Evolutionary conservation across 2,329 filamentous ascomycete genomes (phyloP).

Genomic region (Beauveria rudraprayagi): DNA sequence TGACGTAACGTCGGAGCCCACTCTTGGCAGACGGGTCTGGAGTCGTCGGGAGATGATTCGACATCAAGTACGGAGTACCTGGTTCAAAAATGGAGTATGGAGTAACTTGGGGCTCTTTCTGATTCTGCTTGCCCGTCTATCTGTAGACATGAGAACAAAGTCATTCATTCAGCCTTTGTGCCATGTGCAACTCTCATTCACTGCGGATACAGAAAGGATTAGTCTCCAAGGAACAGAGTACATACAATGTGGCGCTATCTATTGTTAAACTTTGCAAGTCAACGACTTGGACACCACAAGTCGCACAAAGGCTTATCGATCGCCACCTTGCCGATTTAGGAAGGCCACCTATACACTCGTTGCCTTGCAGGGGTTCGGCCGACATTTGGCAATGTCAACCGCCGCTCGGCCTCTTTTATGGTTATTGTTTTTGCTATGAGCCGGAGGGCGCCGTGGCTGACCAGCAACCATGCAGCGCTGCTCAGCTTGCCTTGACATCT

Average conservation of each 20-base stretch:
- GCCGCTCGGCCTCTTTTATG: background rate
- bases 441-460: no score
- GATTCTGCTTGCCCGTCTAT: background rate
- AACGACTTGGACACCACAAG: background rate
- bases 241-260: background rate
- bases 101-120: no score
- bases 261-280: background rate
- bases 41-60: background rate
- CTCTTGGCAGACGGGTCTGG: background rate
- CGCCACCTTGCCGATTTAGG: constrained; percentile 1
- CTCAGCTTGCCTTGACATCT: background rate
- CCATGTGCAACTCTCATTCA: background rate
- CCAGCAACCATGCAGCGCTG: background rate
- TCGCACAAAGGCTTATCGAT: background rate
- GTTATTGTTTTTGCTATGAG: no score
- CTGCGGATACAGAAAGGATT: background rate
- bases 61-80: no score
- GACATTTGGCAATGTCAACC: background rate
- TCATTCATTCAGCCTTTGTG: background rate
- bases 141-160: background rate
- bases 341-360: constrained; percentile 8
- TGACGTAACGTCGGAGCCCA: constrained; percentile 3
- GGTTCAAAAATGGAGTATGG: no score
- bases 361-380: constrained; percentile 1
- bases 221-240: no score